These are phyloP conservation scores for Phytophthora pini DNA, from an alignment of 352 stramenopile genomes.

Conservation along the genomic window DNA sequence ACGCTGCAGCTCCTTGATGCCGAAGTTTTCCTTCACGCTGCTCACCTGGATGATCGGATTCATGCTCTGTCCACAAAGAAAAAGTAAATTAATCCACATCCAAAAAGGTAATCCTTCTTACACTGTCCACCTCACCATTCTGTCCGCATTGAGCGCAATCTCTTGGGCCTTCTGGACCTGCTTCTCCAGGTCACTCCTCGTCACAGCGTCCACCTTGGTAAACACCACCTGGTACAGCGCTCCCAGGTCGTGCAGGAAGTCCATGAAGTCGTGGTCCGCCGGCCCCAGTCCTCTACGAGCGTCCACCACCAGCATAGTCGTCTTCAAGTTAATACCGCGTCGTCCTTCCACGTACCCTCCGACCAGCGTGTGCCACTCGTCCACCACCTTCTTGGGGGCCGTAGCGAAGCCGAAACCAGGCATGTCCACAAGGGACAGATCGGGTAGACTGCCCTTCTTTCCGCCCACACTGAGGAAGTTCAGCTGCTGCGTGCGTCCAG, in stretches of 20 bases:
- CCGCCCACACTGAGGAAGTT: slow-evolving; percentile 86
- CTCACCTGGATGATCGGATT: slow-evolving; percentile 83
- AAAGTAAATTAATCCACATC: neutral
- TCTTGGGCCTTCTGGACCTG: slow-evolving; percentile 60
- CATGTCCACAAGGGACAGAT: slow-evolving; percentile 85
- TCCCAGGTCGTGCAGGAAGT: slow-evolving; percentile 82
- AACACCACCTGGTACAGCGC: slow-evolving; percentile 91
- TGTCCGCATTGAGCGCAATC: slow-evolving; percentile 49
- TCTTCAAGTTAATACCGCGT: slow-evolving; percentile 77
- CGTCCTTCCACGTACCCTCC: slow-evolving; percentile 79
- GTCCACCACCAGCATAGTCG: slow-evolving; percentile 82
- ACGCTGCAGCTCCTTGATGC: slow-evolving; percentile 77
- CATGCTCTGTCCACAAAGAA: slow-evolving; percentile 58
- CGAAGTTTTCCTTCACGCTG: slow-evolving; percentile 81
- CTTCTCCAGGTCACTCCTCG: slow-evolving; percentile 50
- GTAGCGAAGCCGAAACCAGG: slow-evolving; percentile 88
- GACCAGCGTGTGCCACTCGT: slow-evolving; percentile 82
- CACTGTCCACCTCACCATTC: slow-evolving; percentile 47
- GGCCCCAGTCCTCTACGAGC: slow-evolving; percentile 73
- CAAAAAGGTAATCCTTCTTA: slow-evolving; percentile 1
- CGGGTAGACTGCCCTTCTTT: slow-evolving; percentile 70
- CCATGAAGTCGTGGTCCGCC: slow-evolving; percentile 90
- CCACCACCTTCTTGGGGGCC: slow-evolving; percentile 72
- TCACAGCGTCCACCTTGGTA: slow-evolving; percentile 88
- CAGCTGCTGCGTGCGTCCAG: slow-evolving; percentile 83